Percentiles rank a stretch among this genome's conserved stretches.
Conservation (phyloP, 2,329 filamentous ascomycete species). For the Macroventuria anomochaeta region DNA sequence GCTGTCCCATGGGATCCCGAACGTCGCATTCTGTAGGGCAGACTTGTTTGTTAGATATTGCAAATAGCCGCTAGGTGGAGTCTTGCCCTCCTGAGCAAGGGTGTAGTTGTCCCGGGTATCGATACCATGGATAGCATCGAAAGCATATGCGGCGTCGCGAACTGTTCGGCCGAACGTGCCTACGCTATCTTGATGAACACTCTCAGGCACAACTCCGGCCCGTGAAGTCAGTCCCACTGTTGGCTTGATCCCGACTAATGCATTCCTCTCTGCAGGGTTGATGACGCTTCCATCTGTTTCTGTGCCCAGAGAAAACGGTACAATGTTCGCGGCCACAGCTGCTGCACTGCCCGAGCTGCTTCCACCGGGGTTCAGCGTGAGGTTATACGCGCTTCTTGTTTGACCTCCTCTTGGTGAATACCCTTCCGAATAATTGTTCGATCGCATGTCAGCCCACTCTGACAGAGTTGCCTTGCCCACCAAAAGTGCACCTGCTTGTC, state of each 20-base stretch:
- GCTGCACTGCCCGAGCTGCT: conserved; percentile 71
- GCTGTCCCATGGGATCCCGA: conserved; percentile 74
- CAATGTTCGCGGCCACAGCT: conserved; percentile 68
- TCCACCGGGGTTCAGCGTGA: conserved; percentile 70
- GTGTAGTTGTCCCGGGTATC: conserved; percentile 73
- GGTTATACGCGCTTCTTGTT: conserved; percentile 64
- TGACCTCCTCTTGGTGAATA: conserved; percentile 44
- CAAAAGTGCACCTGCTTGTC: conserved; percentile 70
- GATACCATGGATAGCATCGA: conserved; percentile 72
- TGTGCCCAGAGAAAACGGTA: conserved; percentile 71
- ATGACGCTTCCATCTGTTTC: conserved; percentile 75
- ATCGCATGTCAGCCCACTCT: conserved; percentile 68
- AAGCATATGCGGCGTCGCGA: conserved; percentile 68
- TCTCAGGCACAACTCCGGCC: conserved; percentile 65
- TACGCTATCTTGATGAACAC: conserved; percentile 71
- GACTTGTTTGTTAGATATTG: conserved; percentile 62
- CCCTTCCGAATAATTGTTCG: conserved; percentile 44
- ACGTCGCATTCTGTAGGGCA: conserved; percentile 66
- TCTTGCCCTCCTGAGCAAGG: conserved; percentile 60
- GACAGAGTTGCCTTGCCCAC: conserved; percentile 72
- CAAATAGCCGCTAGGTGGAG: conserved; percentile 63
- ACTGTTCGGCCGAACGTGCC: conserved; percentile 73
- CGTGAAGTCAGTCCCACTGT: conserved; percentile 76
- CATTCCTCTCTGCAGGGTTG: conserved; percentile 72
- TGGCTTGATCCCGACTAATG: conserved; percentile 75